Base-by-base conservation (phyloP, 805 yeast species). In the Wickerhamomyces ciferrii region DNA sequence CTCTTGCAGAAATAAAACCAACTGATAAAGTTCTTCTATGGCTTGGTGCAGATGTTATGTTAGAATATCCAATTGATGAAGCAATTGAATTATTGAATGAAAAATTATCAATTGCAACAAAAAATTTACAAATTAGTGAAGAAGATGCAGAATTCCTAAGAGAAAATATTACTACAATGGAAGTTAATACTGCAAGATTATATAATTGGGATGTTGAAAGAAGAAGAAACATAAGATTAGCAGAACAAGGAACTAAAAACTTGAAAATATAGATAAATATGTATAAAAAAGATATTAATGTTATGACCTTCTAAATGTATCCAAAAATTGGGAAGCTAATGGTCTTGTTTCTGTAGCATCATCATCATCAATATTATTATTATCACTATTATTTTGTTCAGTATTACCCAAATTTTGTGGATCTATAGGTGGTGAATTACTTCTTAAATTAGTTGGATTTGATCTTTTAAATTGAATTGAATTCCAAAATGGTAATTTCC, bases 31-130 rank as follows among this genome's bases (percentile, higher is more conserved):
- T 94, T 2, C 81, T 81, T 52, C 71, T 94, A 42, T 94, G 99
- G 99, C 74, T 94, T n/a, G 99, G 99, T 11, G 99, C 99, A 0
- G 96, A 90, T 56, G 91, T 92, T 9, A 92, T 94, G 98, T 73
- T 94, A 60, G 98, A 94, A 62, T 94, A 92, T 60, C 91, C 96
- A 14, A 70, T 89, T 23, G 86, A 78, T 35, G 99, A 94, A 63
- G 99, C 99, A 2, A 76, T 82, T 42, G 83, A 73, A 32, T 72
- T 94, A 54, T 69, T 94, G 46, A 59, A 70, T 13, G 73, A 74
- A 35, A 81, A 92, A 62, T 74, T 91, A 50, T 63, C 64, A 14
- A 77, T 78, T 31, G 90, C 96, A 15, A 69, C 76, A 54, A 69
- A 74, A 36, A 84, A 78, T 52, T 74, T 81, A 54, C 62, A 67